Evolutionary conservation across 2,329 filamentous ascomycete species (phyloP).

Genomic region (Reticulascus tulasneorum): DNA sequence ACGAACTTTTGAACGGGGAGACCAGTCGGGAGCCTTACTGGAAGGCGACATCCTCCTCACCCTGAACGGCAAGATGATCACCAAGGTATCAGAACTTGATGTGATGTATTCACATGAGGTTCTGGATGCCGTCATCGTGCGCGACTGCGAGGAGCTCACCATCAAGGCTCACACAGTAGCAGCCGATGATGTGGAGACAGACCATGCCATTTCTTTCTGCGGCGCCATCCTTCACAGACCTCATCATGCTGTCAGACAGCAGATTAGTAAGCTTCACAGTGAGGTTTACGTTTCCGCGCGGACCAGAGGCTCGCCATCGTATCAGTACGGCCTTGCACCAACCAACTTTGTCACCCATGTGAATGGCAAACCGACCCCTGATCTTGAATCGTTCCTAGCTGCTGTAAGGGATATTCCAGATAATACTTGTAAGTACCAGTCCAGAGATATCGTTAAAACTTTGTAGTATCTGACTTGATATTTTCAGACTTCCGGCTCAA

Average conservation of each 20-base stretch:
- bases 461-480: constrained; percentile 17
- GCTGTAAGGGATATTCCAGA: constrained; percentile 87
- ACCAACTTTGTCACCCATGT: constrained; percentile 98
- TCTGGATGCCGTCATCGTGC: constrained; percentile 81
- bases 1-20: constrained; percentile 62
- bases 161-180: constrained; percentile 80
- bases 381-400: constrained; percentile 74
- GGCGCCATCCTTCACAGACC: constrained; percentile 89
- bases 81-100: constrained; percentile 86
- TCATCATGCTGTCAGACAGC: constrained; percentile 93
- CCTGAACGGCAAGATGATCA: constrained; percentile 87
- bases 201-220: constrained; percentile 89
- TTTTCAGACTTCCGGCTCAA: constrained; percentile 80
- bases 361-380: constrained; percentile 80
- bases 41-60: constrained; percentile 93
- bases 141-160: constrained; percentile 73
- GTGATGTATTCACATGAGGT: constrained; percentile 89
- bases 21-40: constrained; percentile 55
- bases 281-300: constrained; percentile 94
- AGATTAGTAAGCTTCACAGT: constrained; percentile 93
- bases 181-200: constrained; percentile 87
- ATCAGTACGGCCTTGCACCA: constrained; percentile 86
- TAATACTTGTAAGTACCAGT: constrained; percentile 72
- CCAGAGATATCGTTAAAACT: no score
- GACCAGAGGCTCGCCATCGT: constrained; percentile 76